Evolutionary conservation across 352 stramenopile species (phyloP).

Genomic region (Phytophthora syringae): DNA sequence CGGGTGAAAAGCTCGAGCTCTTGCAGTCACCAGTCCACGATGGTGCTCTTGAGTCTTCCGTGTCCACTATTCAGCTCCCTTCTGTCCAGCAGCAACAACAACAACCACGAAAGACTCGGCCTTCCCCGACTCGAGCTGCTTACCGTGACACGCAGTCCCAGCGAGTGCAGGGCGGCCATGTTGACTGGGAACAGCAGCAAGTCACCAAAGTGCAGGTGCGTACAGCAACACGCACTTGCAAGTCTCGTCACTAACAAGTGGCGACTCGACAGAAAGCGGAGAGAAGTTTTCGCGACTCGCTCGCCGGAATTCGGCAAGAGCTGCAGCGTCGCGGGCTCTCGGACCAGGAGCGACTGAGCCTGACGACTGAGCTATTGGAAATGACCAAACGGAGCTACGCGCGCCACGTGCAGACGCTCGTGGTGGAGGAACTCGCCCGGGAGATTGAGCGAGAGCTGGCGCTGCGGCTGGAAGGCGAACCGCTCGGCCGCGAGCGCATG

Average conservation of each 20-base stretch:
- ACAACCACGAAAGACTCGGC: neutral
- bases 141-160: conserved; percentile 68
- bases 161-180: conserved; percentile 48
- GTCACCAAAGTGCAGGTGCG: conserved; percentile 54
- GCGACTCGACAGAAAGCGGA: conserved; percentile 56
- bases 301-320: conserved; percentile 57
- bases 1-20: conserved; percentile 58
- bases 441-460: conserved; percentile 68
- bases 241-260: neutral
- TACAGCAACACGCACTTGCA: neutral
- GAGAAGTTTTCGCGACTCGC: conserved; percentile 49
- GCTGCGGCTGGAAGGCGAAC: conserved; percentile 52
- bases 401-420: conserved; percentile 56
- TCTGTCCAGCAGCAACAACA: neutral
- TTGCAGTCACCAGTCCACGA: conserved; percentile 3
- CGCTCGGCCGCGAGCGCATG: conserved; percentile 52
- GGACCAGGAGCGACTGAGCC: conserved; percentile 27
- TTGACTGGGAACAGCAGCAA: conserved; percentile 64
- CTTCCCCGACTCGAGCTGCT: conserved; percentile 9
- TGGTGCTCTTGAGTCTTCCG: neutral
- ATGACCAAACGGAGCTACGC: conserved; percentile 68
- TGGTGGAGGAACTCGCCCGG: conserved; percentile 67
- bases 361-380: conserved; percentile 68
- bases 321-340: conserved; percentile 54
- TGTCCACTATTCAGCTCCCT: neutral